phyloP scores from a whole-genome alignment of 2,329 filamentous ascomycete genomes.

The Colletotrichum sp. region DNA sequence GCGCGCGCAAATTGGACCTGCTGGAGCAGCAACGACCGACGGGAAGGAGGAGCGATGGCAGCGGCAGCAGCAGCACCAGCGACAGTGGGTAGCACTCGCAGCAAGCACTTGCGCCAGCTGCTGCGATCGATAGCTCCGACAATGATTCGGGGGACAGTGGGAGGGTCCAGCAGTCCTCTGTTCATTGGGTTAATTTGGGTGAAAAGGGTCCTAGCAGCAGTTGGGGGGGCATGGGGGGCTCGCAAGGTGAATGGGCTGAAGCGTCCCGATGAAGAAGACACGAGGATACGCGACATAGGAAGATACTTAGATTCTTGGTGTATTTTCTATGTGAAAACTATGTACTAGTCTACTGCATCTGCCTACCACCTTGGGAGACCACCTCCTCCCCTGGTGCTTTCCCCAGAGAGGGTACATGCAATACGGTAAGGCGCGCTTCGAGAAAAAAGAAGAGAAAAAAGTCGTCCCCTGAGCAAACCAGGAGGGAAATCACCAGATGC shows the following conservation, averaged over 20 bases:
- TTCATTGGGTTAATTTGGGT: conserved; percentile 16
- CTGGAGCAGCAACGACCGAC: neutral
- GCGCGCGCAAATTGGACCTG: conserved; percentile 13
- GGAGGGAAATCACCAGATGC: neutral
- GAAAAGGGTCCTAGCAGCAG: neutral
- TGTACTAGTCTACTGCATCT: neutral
- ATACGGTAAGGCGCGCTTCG: neutral
- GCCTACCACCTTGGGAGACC: neutral
- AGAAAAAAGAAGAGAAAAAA: neutral
- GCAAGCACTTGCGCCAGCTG: neutral
- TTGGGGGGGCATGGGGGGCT: neutral
- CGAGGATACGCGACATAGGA: neutral
- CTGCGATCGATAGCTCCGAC: neutral
- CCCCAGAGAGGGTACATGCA: conserved; percentile 4
- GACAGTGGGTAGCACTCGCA: neutral
- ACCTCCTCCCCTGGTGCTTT: neutral
- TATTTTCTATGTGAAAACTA: fast-evolving
- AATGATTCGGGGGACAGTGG: neutral
- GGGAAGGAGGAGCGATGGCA: neutral
- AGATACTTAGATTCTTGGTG: fast-evolving
- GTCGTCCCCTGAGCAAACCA: neutral
- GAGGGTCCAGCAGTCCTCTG: conserved; percentile 15
- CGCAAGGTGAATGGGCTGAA: neutral
- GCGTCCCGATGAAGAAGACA: neutral
- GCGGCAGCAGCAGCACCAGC: neutral